A percentile compares a stretch with the other conserved stretches of the same genome.
Conservation (phyloP, 169 alveolate species). For the Plasmodium berghei region DNA sequence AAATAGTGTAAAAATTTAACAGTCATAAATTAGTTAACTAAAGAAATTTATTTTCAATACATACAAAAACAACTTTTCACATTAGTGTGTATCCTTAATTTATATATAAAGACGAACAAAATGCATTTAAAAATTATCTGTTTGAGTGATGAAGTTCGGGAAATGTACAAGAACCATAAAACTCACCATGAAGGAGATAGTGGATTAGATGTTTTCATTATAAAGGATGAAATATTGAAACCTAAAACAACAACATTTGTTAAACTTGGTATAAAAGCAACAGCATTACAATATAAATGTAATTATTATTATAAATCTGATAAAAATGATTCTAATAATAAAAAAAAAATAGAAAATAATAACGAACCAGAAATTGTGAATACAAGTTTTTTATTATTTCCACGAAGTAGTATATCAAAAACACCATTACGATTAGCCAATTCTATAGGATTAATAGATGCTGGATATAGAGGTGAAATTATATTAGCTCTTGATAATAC, state of each 20-base stretch:
- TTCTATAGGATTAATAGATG: constrained; percentile 93
- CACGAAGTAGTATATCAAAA: constrained; percentile 92
- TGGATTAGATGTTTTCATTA: constrained; percentile 91
- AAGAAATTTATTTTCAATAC: too few relatives aligned
- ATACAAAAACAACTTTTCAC: too few relatives aligned
- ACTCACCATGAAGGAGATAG: constrained; percentile 92
- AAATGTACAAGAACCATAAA: constrained; percentile 84
- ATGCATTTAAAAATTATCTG: constrained; percentile 82
- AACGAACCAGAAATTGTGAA: constrained; percentile 24
- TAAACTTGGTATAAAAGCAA: constrained; percentile 90
- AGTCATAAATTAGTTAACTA: too few relatives aligned
- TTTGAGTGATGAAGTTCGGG: constrained; percentile 77
- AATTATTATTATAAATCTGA: constrained; percentile 25
- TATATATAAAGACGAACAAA: constrained; percentile 7
- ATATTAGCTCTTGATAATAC: constrained; percentile 92
- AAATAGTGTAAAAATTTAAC: too few relatives aligned
- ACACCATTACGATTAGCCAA: constrained; percentile 92
- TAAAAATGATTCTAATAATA: not conserved
- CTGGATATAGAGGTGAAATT: constrained; percentile 93
- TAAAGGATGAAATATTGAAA: constrained; percentile 87
- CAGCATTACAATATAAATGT: constrained; percentile 83
- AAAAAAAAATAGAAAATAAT: constrained; percentile 27
- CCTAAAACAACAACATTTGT: constrained; percentile 89
- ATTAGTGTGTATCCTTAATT: too few relatives aligned
- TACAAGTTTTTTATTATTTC: constrained; percentile 88